Conservation (phyloP, 495 filamentous ascomycete genomes). For the Cudoniella acicularis region DNA sequence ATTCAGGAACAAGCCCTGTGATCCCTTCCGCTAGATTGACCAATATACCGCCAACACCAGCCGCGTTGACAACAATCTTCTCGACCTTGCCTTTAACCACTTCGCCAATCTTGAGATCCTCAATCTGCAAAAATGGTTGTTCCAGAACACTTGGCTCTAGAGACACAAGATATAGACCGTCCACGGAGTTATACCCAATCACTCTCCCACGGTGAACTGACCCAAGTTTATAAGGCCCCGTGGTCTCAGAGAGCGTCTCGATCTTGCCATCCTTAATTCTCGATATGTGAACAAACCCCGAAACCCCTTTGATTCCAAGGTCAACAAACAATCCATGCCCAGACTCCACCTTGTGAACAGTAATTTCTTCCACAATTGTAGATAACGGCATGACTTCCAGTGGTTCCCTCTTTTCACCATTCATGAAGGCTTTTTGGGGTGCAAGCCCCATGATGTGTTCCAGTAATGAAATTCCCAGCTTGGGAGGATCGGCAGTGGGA, state of each 20-base stretch:
- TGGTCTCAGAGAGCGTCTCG: slow-evolving; percentile 69
- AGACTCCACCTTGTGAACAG: slow-evolving; percentile 70
- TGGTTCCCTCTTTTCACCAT: slow-evolving; percentile 41
- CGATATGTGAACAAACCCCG: slow-evolving; percentile 92
- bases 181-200: slow-evolving; percentile 79
- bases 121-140: slow-evolving; percentile 81
- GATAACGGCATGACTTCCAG: slow-evolving; percentile 64
- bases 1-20: slow-evolving; percentile 77
- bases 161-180: slow-evolving; percentile 82
- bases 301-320: slow-evolving; percentile 65
- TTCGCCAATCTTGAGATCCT: slow-evolving; percentile 80
- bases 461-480: slow-evolving; percentile 80
- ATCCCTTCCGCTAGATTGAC: slow-evolving; percentile 83
- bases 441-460: slow-evolving; percentile 73
- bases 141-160: slow-evolving; percentile 77
- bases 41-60: slow-evolving; percentile 73
- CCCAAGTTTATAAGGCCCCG: slow-evolving; percentile 71
- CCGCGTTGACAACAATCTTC: slow-evolving; percentile 70
- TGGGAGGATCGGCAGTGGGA: slow-evolving; percentile 70
- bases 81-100: slow-evolving; percentile 81
- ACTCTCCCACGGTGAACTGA: slow-evolving; percentile 76
- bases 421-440: slow-evolving; percentile 23
- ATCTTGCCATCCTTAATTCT: slow-evolving; percentile 81
- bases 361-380: slow-evolving; percentile 69
- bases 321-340: slow-evolving; percentile 78